Evolutionary conservation across 371 early-diverging fungal genomes (phyloP).

Genomic region (Rhizopus microsporus): DNA sequence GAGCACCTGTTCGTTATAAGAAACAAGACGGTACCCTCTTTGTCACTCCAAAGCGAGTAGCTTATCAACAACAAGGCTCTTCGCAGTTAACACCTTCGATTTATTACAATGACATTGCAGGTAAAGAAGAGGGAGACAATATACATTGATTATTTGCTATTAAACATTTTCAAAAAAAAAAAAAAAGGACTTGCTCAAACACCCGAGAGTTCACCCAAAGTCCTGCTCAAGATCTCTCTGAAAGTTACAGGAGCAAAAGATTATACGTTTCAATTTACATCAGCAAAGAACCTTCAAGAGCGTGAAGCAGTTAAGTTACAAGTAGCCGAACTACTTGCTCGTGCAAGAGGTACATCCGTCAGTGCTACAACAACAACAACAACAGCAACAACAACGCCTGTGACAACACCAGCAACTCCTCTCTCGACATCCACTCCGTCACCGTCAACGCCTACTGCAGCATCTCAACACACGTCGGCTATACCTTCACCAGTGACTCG

Average conservation of each 20-base stretch:
- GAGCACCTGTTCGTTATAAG: slow-evolving; percentile 51
- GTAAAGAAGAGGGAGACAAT: slow-evolving; percentile 16
- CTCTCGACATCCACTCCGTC: slow-evolving; percentile 7
- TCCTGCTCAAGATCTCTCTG: slow-evolving; percentile 40
- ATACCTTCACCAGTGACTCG: slow-evolving; percentile 6
- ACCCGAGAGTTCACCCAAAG: slow-evolving; percentile 43
- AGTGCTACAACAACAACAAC: slow-evolving; percentile 22
- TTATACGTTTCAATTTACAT: slow-evolving; percentile 56
- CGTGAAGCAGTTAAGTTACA: slow-evolving; percentile 60
- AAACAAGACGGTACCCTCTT: slow-evolving; percentile 57
- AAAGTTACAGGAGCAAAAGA: slow-evolving; percentile 40
- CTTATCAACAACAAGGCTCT: slow-evolving; percentile 59
- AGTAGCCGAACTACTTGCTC: slow-evolving; percentile 50
- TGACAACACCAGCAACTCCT: slow-evolving; percentile 25
- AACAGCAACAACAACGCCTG: slow-evolving; percentile 10
- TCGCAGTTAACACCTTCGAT: slow-evolving; percentile 49
- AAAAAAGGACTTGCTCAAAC: slow-evolving; percentile 40
- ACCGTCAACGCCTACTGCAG: slow-evolving; percentile 10
- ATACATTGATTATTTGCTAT: background rate
- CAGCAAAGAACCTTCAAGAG: slow-evolving; percentile 52
- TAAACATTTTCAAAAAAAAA: slow-evolving; percentile 1
- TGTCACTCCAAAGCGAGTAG: slow-evolving; percentile 56
- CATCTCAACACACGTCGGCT: background rate
- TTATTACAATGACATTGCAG: slow-evolving; percentile 38
- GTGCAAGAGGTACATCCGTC: slow-evolving; percentile 29